Base-by-base conservation (phyloP, 208 protist genomes). In the Willaertia magna region DNA sequence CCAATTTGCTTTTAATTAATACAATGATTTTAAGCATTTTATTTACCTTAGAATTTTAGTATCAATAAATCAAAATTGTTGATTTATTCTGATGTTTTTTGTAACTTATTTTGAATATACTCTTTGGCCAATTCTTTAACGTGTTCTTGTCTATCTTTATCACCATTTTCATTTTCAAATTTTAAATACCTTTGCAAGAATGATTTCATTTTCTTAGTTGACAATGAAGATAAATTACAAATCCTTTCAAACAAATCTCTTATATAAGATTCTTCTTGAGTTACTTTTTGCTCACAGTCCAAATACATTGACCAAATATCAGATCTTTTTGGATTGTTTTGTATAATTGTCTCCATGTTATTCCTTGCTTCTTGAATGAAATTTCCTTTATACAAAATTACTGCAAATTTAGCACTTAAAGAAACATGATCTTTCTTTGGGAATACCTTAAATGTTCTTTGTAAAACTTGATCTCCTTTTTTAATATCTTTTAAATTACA, bases 161-260 rank as follows among this genome's bases (percentile, higher is more conserved):
- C 89, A 61, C 96, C 97, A 88, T 97, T 86, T 40, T 90, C 90
- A 90, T 95, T 95, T 92, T 99, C 98, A 91, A 97, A 99, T 14
- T 93, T 79, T 30, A 99, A 91, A 88, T 96, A 99, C 26, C 94
- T 92, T 82, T 98, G 98, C 81, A 99, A 95, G 75, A 99, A 93
- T 26, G 22, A 39, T 83, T 83, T 49, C 78, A 83, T 83, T 26
- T 83, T 83, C 26, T 83, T 83, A 9, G 78, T 83, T 47, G 78
- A 83, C 14, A 83, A n/a, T 7, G 55, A 34, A 14, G 40, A 55
- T 20, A 83, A 47, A 55, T 83, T n/a, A 4, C 40, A 40, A 18
- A 51, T 12, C 4, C 78, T 7, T 26, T 79, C 52, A 49, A 74
- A 67, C 2, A 85, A 9, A 7, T 79, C 18, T 74, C 49, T 30